Evolutionary conservation across 202 grass and related monocot species (phyloP), one percentile per base, ranked within the genome.

Genomic region (Bolboschoenoplectus hybrid): DNA sequence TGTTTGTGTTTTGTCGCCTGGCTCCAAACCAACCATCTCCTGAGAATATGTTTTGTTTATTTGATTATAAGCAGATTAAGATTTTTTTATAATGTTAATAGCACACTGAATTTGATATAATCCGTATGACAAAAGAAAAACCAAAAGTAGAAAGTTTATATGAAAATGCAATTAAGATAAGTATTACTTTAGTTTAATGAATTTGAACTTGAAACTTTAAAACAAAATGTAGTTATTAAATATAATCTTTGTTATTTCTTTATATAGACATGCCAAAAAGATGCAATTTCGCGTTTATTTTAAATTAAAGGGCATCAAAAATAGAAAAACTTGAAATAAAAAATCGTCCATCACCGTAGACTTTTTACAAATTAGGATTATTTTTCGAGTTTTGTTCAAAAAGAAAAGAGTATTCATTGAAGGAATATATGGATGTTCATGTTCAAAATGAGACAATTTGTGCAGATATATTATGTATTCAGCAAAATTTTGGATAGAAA

Each of bases 61-160:
- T 47, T 74, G n/a, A 74, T 50, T 72, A 72, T 19, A 20, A 72
- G 2, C 17, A 45, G 10, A 72, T 72, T 72, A 72, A 71, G 6
- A 71, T 71, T 2, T 44, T 45, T 71, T 2, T 17, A 46, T 26
- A 68, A 68, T 6, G 41, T 19, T 72, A 45, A 47, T n/a, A 46
- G 41, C 6, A n/a, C 6, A 45, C 19, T n/a, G 40, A n/a, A 45
- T 45, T 46, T 19, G 0, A 0, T 45, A 45, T 70, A 70, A 45
- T 8, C 7, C 6, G 1, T 71, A 45, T 19, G 36, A 43, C 35
- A 35, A 66, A 43, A 43, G 14, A 16, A 40, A 67, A 67, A 26
- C 26, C 26, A 66, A 68, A 40, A 43, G 38, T 38, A 32, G 1
- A 66, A 68, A 71, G 16, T 4, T 71, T 71, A 46, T 46, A 35